Conservation (phyloP, 345 rosid species). For the Salix exigua region DNA sequence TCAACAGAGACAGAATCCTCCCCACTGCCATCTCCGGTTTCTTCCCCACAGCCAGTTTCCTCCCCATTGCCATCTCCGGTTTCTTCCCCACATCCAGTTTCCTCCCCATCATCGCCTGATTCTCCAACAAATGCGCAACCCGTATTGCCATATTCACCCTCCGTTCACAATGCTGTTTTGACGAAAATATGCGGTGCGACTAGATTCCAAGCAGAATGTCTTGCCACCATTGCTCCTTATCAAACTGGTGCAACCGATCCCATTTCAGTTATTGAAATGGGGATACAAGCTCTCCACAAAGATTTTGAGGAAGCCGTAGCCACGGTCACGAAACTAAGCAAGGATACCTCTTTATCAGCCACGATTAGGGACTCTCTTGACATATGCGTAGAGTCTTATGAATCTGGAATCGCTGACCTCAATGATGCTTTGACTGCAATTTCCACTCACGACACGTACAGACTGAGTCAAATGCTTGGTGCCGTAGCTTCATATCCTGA, state of each 20-base stretch:
- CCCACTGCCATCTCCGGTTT: not conserved
- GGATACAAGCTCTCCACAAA: conserved; percentile 4
- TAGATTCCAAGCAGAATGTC: not conserved
- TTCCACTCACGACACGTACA: not conserved
- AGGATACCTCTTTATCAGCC: not conserved
- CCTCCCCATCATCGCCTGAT: not conserved
- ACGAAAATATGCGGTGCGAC: conserved; percentile 2
- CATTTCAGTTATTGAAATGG: conserved; percentile 8
- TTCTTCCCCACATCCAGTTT: not conserved
- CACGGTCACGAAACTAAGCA: not conserved
- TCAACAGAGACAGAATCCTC: not conserved
- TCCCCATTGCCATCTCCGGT: not conserved
- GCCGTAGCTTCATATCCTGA: not conserved
- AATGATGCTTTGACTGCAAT: conserved; percentile 6
- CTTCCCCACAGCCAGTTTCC: not conserved
- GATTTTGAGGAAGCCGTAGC: not conserved
- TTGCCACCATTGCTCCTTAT: conserved; percentile 1
- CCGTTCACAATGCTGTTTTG: not conserved
- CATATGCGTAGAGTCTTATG: conserved; percentile 9
- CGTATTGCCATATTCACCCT: not conserved
- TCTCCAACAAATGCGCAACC: not conserved
- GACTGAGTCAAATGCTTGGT: conserved; percentile 8
- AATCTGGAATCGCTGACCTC: not conserved
- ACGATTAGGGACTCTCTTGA: not conserved
- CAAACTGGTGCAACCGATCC: not conserved